Evolutionary conservation across 257 asterid genomes (phyloP), one percentile per base, ranked within the genome.

Genomic region (Euphrasia confusa): DNA sequence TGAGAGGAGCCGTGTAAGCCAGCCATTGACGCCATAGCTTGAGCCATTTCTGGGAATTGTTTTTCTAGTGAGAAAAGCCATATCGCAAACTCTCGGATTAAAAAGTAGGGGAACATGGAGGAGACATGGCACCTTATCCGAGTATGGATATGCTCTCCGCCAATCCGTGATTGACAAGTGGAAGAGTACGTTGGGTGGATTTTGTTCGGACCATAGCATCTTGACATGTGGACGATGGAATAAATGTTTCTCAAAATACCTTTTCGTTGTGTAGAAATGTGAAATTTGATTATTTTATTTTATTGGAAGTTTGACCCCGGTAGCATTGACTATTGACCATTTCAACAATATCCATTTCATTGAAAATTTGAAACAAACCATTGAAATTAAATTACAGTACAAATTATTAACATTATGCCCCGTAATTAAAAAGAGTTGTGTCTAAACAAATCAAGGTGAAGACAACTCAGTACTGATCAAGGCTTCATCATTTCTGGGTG

Each of bases 1-100:
- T 84, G 93, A 11, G 99, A 86, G 47, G 95, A 75, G 63, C 93
- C 93, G n/a, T 78, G 88, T 45, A 89, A 71, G 72, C 95, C 86
- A 18, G 88, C 75, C 85, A 78, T 84, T 64, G 95, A 89, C 68
- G 95, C 87, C 89, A 89, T 88, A 62, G 84, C 92, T 67, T 84
- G 93, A 69, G 90, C 84, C 76, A 70, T 73, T 57, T 37, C 11
- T 50, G 52, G 18, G 9, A 59, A 18, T 21, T 18, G 56, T 28
- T 54, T 15, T 1, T 10, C n/a, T 32, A 13, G 2, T 49, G 12
- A 11, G 4, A 49, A 7, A 33, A 6, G n/a, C 50, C 6, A 30
- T 14, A 17, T 15, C 56, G 1, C 4, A 6, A 17, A 15, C 18
- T 50, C 28, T 7, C 11, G 17, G 56, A 9, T 12, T 53, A 24